Percentiles rank a stretch among this genome's conserved stretches.
These are phyloP conservation scores for Rachicladosporium sp. DNA, from an alignment of 2,329 filamentous ascomycete genomes.

Conservation along the genomic window DNA sequence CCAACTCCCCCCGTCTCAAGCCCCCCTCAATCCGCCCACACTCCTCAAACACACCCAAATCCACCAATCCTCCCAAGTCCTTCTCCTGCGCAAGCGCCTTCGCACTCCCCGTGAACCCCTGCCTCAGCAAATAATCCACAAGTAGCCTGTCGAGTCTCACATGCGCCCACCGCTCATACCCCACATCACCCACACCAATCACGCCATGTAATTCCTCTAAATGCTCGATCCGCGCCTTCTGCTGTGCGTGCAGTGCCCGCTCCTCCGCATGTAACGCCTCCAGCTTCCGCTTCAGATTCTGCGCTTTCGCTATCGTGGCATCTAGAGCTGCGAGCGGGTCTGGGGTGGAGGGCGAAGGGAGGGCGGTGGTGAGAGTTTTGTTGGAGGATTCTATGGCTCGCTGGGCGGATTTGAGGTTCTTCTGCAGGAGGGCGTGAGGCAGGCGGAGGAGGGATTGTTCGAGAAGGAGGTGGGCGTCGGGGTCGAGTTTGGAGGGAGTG, in stretches of 20 bases:
- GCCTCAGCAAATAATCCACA: conserved; percentile 79
- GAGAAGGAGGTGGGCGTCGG: conserved; percentile 63
- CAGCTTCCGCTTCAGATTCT: conserved; percentile 80
- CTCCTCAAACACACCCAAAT: conserved; percentile 75
- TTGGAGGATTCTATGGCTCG: conserved; percentile 63
- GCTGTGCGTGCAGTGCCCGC: conserved; percentile 59
- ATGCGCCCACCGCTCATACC: conserved; percentile 84
- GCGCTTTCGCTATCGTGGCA: conserved; percentile 72
- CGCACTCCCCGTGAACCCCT: conserved; percentile 74
- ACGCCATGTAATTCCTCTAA: conserved; percentile 71
- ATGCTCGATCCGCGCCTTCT: conserved; percentile 65
- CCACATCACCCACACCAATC: conserved; percentile 73
- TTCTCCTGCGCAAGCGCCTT: conserved; percentile 61
- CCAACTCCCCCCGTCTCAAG: conserved; percentile 54
- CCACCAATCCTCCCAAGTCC: conserved; percentile 67
- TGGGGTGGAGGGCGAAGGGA: conserved; percentile 40
- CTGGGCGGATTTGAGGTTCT: conserved; percentile 83
- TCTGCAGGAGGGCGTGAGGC: conserved; percentile 81
- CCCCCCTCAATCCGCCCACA: conserved; percentile 68
- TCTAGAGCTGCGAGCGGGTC: conserved; percentile 74
- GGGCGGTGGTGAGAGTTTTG: conserved; percentile 45
- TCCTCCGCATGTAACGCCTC: conserved; percentile 68
- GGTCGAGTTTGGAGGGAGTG: conserved; percentile 54
- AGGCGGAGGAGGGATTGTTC: conserved; percentile 91
- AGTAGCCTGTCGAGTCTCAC: conserved; percentile 70